These are phyloP conservation scores for Hypholoma fasciculare DNA, from an alignment of 768 basidiomycete species.

Conservation along the genomic window DNA sequence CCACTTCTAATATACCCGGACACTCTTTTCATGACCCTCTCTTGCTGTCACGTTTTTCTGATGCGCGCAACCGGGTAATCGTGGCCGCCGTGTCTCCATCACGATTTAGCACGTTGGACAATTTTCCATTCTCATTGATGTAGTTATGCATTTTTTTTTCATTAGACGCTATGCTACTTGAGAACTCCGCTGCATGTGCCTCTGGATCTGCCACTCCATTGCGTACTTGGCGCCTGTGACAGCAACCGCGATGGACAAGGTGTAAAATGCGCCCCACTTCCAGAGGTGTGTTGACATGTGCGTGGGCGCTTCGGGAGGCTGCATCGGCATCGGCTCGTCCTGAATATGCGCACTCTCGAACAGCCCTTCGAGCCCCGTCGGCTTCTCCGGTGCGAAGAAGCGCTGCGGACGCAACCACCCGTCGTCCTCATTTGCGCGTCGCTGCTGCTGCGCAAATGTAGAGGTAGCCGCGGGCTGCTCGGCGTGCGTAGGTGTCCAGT, in stretches of 20 bases:
- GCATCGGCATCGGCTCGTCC: slow-evolving; percentile 40
- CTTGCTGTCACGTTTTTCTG: not conserved
- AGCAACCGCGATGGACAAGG: slow-evolving; percentile 22
- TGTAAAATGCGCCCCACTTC: slow-evolving; percentile 38
- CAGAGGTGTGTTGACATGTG: slow-evolving; percentile 21
- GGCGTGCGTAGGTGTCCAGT: slow-evolving; percentile 66
- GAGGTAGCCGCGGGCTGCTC: slow-evolving; percentile 4
- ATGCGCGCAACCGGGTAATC: not conserved
- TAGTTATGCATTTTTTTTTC: not conserved
- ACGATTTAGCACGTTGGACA: not conserved
- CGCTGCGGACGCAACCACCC: slow-evolving; percentile 67
- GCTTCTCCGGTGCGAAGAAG: slow-evolving; percentile 77
- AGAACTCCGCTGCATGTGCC: not conserved
- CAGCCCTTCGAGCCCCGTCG: slow-evolving; percentile 73
- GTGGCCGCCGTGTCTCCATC: not conserved
- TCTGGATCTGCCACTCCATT: slow-evolving; percentile 13
- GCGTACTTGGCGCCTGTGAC: slow-evolving; percentile 13
- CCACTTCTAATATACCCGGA: slow-evolving; percentile 14
- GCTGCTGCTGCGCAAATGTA: slow-evolving; percentile 20
- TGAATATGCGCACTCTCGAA: slow-evolving; percentile 61
- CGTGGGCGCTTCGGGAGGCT: not conserved
- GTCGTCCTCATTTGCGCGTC: slow-evolving; percentile 35
- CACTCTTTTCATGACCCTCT: slow-evolving; percentile 3
- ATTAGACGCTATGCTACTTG: not conserved
- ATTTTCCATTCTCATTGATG: not conserved